Conservation (phyloP, 1,139 yeast genomes). For the Debaryomyces nepalensis region DNA sequence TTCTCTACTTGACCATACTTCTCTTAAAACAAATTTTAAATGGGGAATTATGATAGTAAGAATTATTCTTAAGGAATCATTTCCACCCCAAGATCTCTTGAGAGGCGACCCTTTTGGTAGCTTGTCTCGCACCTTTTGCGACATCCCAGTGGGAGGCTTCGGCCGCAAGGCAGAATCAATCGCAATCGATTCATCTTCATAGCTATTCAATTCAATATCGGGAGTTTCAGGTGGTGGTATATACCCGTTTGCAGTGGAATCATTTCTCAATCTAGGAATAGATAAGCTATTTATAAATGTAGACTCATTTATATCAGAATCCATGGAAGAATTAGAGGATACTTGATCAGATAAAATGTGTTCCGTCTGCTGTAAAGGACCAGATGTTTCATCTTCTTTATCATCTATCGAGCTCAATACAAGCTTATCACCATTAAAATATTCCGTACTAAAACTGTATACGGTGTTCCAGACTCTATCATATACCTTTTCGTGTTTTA, state of each 20-base stretch:
- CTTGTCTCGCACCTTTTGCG: constrained; percentile 62
- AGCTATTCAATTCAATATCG: background rate
- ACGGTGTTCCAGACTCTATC: constrained; percentile 40
- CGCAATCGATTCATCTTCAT: constrained; percentile 17
- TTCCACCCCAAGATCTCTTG: constrained; percentile 64
- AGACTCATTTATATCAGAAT: constrained; percentile 15
- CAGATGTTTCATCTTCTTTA: constrained; percentile 19
- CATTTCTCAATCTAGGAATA: constrained; percentile 5
- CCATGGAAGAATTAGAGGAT: constrained; percentile 13
- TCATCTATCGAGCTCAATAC: constrained; percentile 24
- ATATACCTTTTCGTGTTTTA: constrained; percentile 51
- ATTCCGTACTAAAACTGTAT: constrained; percentile 33
- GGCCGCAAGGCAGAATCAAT: constrained; percentile 43
- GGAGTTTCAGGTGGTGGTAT: background rate
- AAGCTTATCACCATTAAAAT: constrained; percentile 28
- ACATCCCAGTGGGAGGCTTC: constrained; percentile 64
- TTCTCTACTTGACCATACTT: constrained; percentile 36
- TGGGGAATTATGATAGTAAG: constrained; percentile 48
- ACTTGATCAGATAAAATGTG: constrained; percentile 19
- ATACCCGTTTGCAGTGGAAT: constrained; percentile 6
- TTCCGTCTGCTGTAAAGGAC: constrained; percentile 12
- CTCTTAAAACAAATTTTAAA: constrained; percentile 39
- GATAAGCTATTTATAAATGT: constrained; percentile 16
- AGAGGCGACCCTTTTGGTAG: constrained; percentile 55
- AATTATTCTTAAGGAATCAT: constrained; percentile 51